phyloP scores from a whole-genome alignment of 1,139 yeast genomes.

The Pichia sp. region DNA sequence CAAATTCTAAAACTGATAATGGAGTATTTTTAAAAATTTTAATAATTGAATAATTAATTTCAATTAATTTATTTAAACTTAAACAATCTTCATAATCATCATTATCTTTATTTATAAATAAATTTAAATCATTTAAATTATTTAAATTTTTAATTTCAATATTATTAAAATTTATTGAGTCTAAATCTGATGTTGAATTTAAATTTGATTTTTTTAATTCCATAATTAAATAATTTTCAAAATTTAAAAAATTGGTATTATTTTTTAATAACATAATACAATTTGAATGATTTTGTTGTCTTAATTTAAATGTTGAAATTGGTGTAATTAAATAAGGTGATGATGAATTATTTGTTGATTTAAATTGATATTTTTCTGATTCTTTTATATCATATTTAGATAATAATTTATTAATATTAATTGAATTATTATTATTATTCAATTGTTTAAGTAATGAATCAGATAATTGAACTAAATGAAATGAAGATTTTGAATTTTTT shows the following conservation, averaged over 20 bases:
- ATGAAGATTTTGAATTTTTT: not conserved
- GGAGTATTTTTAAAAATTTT: conserved; percentile 2
- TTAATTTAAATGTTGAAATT: conserved; percentile 52
- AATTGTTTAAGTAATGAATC: conserved; percentile 1
- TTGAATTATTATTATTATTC: not conserved
- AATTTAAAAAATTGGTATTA: conserved; percentile 4
- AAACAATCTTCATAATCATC: not conserved
- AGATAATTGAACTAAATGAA: conserved; percentile 8
- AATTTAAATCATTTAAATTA: too few relatives aligned
- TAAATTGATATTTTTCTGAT: conserved; percentile 4
- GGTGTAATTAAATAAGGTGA: conserved; percentile 31
- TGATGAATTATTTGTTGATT: conserved; percentile 3
- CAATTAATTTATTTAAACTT: not conserved
- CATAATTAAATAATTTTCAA: conserved; percentile 9
- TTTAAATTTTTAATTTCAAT: not conserved
- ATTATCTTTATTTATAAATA: not conserved
- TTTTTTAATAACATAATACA: conserved; percentile 52
- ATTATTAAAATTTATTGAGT: not conserved
- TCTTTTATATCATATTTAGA: conserved; percentile 2
- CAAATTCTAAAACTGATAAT: conserved; percentile 7
- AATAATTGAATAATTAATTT: not conserved
- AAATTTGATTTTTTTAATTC: not conserved
- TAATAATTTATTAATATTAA: not conserved
- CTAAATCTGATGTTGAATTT: not conserved
- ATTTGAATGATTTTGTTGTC: conserved; percentile 85